Evolutionary conservation across 140 eudicot species (phyloP), one percentile per base, ranked within the genome.

Genomic region (Flaveria floridana): DNA sequence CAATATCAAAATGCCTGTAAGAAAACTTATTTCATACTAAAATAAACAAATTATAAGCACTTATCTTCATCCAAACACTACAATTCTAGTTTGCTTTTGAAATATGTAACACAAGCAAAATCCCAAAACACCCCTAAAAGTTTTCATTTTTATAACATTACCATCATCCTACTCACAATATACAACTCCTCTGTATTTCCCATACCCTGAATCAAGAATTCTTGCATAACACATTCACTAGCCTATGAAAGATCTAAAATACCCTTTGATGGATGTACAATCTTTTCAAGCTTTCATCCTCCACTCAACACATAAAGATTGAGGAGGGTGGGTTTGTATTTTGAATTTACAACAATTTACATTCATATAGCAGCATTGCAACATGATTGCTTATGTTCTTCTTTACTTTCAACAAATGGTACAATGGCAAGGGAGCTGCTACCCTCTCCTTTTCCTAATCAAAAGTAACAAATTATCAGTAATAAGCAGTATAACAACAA

Each of bases 371-470:
- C 26, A 73, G 44, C 78, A 74, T 19, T 26, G 7, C 50, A 67
- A 67, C 69, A 51, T 25, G 42, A 59, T 21, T 37, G 26, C 16
- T 15, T 41, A 72, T 47, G 67, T 9, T 63, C 13, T 79, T 79
- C 61, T 72, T 78, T 72, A 26, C 74, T 72, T 68, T 79, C 53
- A 71, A 71, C 73, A 64, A 56, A 68, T 59, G 15, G 58, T 67
- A 76, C 80, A 67, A 39, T 21, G 78, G 16, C 77, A 47, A 68
- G 70, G 67, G 20, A 68, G 30, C 57, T 26, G 28, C 48, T 78
- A 61, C 15, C 82, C 28, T 78, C 59, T 59, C 72, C 72, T 70
- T 78, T 50, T 78, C 77, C 76, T 78, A 30, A 61, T 42, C 71
- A 46, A 28, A 71, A 55, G 62, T 56, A 55, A 71, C 48, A 18